Percentiles rank a stretch among this genome's conserved stretches.
phyloP scores from a whole-genome alignment of 805 yeast species.

The Saturnispora sekii region DNA sequence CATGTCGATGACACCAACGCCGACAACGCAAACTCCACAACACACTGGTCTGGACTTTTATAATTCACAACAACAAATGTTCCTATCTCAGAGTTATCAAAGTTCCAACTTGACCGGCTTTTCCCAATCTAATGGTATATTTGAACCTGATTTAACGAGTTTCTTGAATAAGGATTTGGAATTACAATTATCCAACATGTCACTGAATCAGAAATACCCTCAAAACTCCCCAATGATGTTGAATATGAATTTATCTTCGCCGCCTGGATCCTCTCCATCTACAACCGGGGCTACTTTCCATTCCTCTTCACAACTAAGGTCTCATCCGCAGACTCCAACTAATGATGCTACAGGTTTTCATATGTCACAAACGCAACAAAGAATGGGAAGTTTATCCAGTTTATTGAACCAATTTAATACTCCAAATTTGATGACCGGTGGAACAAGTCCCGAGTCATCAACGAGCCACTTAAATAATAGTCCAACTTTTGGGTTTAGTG shows the following conservation, averaged over 20 bases:
- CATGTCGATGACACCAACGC: neutral
- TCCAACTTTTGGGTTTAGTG: slow-evolving; percentile 2
- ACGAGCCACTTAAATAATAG: neutral
- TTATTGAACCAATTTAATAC: slow-evolving; percentile 4
- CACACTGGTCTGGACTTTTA: slow-evolving; percentile 5
- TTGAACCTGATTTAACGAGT: slow-evolving; percentile 8
- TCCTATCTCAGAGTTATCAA: slow-evolving; percentile 9
- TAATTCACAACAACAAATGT: slow-evolving; percentile 3
- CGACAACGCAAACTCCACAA: neutral
- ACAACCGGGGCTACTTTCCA: slow-evolving; percentile 8
- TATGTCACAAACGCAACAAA: slow-evolving; percentile 1
- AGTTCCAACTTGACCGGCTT: neutral
- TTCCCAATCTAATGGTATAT: neutral
- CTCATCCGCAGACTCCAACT: slow-evolving; percentile 3
- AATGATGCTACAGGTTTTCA: slow-evolving; percentile 4
- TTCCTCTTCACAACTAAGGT: slow-evolving; percentile 1
- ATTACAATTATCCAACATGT: slow-evolving; percentile 13
- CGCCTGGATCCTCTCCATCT: slow-evolving; percentile 10
- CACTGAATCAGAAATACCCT: slow-evolving; percentile 9
- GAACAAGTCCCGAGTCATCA: slow-evolving; percentile 3
- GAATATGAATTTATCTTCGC: slow-evolving; percentile 10
- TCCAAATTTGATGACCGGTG: neutral
- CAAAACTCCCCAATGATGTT: slow-evolving; percentile 5
- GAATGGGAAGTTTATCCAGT: slow-evolving; percentile 5
- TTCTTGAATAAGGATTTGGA: slow-evolving; percentile 17